These are phyloP conservation scores for Pyrenula massariospora DNA, from an alignment of 495 filamentous ascomycete species.

Conservation along the genomic window DNA sequence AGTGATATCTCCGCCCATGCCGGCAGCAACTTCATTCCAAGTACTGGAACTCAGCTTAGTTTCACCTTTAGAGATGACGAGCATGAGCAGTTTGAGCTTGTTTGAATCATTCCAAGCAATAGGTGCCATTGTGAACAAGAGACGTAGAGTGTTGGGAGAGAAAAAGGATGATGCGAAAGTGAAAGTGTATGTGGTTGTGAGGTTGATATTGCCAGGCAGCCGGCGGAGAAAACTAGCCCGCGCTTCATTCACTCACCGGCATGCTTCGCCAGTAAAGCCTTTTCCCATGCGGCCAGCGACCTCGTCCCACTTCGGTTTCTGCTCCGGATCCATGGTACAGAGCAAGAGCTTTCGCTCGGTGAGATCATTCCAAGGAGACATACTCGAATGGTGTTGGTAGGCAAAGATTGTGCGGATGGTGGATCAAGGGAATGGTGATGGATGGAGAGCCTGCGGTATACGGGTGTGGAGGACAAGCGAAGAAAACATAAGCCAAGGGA, in stretches of 20 bases:
- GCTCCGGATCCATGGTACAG: background rate
- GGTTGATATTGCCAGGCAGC: background rate
- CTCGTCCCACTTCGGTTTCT: background rate
- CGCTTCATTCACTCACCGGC: background rate
- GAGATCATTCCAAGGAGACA: background rate
- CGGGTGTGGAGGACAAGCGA: too few species aligned
- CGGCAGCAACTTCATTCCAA: background rate
- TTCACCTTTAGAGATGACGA: constrained; percentile 34
- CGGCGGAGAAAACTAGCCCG: background rate
- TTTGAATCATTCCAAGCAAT: constrained; percentile 45
- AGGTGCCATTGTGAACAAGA: background rate
- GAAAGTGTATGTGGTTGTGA: too few species aligned
- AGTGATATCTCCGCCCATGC: background rate
- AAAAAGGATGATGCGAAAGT: too few species aligned
- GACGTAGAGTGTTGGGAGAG: too few species aligned
- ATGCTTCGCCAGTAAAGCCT: background rate
- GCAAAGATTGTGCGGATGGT: too few species aligned
- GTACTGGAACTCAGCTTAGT: background rate
- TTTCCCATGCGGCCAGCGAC: background rate
- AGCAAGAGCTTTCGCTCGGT: background rate
- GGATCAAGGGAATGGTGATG: too few species aligned
- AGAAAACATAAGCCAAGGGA: background rate
- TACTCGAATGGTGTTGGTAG: too few species aligned
- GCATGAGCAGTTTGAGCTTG: constrained; percentile 77
- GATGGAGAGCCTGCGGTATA: too few species aligned